phyloP scores from a whole-genome alignment of 2,329 filamentous ascomycete species.

The Elsinoe batatas region DNA sequence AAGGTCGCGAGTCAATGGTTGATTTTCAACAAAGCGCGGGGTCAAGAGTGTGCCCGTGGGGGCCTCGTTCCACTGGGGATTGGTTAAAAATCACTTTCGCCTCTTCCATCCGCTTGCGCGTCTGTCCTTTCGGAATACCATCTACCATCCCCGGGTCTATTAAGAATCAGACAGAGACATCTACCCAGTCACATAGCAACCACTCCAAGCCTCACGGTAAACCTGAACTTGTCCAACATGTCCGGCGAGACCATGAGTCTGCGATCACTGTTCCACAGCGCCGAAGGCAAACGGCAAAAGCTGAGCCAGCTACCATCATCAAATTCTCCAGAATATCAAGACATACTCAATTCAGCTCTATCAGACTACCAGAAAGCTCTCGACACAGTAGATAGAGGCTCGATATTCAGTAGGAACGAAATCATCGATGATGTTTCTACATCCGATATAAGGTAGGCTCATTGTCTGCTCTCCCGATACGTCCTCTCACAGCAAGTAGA shows the following conservation, averaged over 20 bases:
- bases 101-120: neutral
- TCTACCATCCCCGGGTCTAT: neutral
- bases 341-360: conserved; percentile 58
- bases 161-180: neutral
- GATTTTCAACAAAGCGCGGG: neutral
- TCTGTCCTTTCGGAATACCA: neutral
- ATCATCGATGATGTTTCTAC: conserved; percentile 77
- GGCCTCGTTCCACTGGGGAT: neutral
- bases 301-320: conserved; percentile 57
- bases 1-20: neutral
- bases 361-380: conserved; percentile 64
- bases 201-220: no score
- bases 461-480: neutral
- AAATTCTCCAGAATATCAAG: conserved; percentile 55
- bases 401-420: conserved; percentile 88
- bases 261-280: conserved; percentile 43
- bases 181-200: neutral
- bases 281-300: conserved; percentile 44
- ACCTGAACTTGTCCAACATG: conserved; percentile 19
- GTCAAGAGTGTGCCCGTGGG: neutral
- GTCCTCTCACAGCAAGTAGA: conserved; percentile 29
- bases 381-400: conserved; percentile 56
- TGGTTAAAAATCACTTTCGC: neutral
- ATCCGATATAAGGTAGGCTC: conserved; percentile 61
- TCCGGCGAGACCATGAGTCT: conserved; percentile 45